These are phyloP conservation scores for Dioszegia crocea DNA, from an alignment of 768 basidiomycete species.

Conservation along the genomic window DNA sequence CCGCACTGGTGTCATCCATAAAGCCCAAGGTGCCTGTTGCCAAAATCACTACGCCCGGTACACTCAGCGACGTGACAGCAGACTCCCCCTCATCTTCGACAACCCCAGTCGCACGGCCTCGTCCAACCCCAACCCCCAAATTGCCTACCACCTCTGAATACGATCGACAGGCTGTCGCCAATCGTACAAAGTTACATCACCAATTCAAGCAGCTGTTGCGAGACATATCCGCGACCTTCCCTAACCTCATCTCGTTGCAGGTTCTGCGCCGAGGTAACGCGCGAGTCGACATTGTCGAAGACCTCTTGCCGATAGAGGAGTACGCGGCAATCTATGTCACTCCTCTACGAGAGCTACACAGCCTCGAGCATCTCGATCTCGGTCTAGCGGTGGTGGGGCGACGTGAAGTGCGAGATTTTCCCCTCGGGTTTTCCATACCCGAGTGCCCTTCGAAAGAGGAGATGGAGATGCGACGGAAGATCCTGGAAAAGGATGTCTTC, in stretches of 20 bases:
- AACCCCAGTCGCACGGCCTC: no score
- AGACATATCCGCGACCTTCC: background rate
- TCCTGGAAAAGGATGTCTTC: background rate
- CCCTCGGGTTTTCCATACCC: background rate
- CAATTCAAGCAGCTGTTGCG: background rate
- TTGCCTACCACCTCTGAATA: background rate
- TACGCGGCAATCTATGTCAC: conserved; percentile 3
- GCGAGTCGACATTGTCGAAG: conserved; percentile 11
- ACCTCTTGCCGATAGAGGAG: background rate
- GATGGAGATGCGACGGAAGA: background rate
- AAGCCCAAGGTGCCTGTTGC: background rate
- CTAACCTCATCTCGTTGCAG: conserved; percentile 7
- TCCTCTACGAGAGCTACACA: conserved; percentile 2
- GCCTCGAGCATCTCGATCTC: conserved; percentile 13
- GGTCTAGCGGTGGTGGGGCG: conserved; percentile 7
- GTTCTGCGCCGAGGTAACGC: conserved; percentile 1
- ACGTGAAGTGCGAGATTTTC: conserved; percentile 11
- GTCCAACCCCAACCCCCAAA: background rate
- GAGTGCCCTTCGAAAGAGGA: background rate
- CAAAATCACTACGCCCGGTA: background rate
- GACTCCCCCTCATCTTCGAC: no score
- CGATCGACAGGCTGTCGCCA: conserved; percentile 1
- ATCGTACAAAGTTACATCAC: background rate
- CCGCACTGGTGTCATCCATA: conserved; percentile 1
- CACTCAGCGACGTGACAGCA: no score